Base-by-base conservation (phyloP, 2,329 filamentous ascomycete genomes). In the Escovopsis sp. region DNA sequence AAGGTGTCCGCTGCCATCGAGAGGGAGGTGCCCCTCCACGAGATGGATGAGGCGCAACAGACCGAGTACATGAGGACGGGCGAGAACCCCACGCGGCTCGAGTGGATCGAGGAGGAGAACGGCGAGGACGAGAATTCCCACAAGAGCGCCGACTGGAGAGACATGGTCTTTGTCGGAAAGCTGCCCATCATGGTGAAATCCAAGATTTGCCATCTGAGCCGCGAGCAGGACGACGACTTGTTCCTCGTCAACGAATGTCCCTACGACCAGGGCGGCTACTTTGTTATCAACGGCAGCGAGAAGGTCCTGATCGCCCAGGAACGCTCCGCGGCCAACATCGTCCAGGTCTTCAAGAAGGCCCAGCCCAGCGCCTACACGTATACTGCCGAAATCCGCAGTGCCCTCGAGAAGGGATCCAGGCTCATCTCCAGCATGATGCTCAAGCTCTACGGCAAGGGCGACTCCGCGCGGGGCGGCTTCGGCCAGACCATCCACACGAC, bases 221-320 rank as follows among this genome's bases (percentile, higher is more conserved):
- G 82, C 51, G 77, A 93, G 57, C 76, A 77, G 39, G 89, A 96
- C 50, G 81, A 91, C 42, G 82, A 85, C 40, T 72, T 98, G 2
- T 96, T 94, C 59, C 73, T 84, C 38, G 80, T 93, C 62, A 94
- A 94, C 58, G 91, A 98, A 64, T 98, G 91, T 52, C 91, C 91
- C 1, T 98, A 95, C 61, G 91, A 98, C 57, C 91, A 95, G 58
- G 91, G 91, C 52, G 91, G 91, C 51, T 98, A 98, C 64, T 98
- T 98, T 58, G 86, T 98, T 55, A 98, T 98, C 72, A 98, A 98
- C 66, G 91, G 91, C 36, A 94, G 85, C 63, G 91, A 98, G 60
- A 98, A 98, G 71, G 91, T 98, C 19, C 68, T 98, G 52, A 98
- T 98, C 55, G 91, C 91, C 1, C 91, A 98, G 61, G 91, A 98